Evolutionary conservation across 1,284 basidiomycete genomes (phyloP).

Genomic region (Sporisorium graminicola): DNA sequence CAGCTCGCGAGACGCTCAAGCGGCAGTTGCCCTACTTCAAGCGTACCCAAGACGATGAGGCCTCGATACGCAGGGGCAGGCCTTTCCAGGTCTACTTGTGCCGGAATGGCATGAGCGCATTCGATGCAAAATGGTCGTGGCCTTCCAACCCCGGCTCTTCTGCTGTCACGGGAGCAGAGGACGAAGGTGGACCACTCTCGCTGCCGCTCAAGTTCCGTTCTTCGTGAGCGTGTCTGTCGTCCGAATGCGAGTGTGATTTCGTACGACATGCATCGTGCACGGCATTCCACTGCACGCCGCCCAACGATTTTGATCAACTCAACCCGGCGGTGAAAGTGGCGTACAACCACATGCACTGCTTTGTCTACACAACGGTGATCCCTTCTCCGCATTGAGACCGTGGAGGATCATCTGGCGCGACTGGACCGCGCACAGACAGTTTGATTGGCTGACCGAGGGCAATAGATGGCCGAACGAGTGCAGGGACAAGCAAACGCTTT

Average conservation of each 20-base stretch:
- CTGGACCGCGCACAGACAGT: slow-evolving; percentile 41
- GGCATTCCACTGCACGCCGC: slow-evolving; percentile 65
- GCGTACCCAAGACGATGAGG: slow-evolving; percentile 69
- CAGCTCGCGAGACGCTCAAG: slow-evolving; percentile 69
- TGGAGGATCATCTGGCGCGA: slow-evolving; percentile 61
- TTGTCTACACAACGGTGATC: slow-evolving; percentile 42
- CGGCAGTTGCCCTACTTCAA: slow-evolving; percentile 75
- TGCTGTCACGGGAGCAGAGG: not conserved
- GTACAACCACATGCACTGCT: slow-evolving; percentile 53
- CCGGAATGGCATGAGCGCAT: slow-evolving; percentile 76
- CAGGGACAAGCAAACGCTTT: slow-evolving; percentile 16
- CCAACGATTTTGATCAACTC: slow-evolving; percentile 73
- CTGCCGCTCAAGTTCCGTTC: slow-evolving; percentile 73
- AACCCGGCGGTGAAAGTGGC: slow-evolving; percentile 70
- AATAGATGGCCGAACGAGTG: slow-evolving; percentile 36
- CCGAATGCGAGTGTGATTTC: slow-evolving; percentile 75
- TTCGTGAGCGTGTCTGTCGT: slow-evolving; percentile 73
- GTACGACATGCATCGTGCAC: slow-evolving; percentile 74
- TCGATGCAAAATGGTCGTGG: slow-evolving; percentile 72
- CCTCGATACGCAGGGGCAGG: slow-evolving; percentile 65
- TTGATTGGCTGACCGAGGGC: slow-evolving; percentile 52
- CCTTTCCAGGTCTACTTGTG: slow-evolving; percentile 75
- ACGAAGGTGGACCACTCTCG: slow-evolving; percentile 62
- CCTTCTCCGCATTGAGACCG: slow-evolving; percentile 43
- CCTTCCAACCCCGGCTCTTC: slow-evolving; percentile 1